Evolutionary conservation across 768 basidiomycete genomes (phyloP), one percentile per base, ranked within the genome.

Genomic region (Suillus bovinus): DNA sequence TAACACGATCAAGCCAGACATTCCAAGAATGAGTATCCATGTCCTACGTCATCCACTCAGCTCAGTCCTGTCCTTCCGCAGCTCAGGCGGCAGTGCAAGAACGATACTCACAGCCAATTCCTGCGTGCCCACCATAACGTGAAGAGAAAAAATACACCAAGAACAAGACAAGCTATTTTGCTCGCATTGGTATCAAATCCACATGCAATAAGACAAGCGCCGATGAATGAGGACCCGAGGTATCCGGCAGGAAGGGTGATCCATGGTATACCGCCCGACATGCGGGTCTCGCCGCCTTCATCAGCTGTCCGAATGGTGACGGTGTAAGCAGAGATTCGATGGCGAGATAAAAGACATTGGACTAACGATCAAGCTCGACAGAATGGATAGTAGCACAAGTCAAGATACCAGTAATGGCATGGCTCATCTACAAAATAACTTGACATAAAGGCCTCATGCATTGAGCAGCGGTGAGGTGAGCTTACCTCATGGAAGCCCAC

Each of bases 171-270:
- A 1, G 93, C 94, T 50, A 94, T 70, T 72, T 96, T 96, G 77
- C 88, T 90, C 4, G 94, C 94, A 66, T 91, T 88, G 52, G 91
- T 93, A 74, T 94, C 84, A 71, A 94, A 94, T 14, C 93, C 94
- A 64, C 91, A 93, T 14, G 93, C 85, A 62, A 97, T 95, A 44
- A 97, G 79, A 49, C 84, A 83, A 2, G 93, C 94, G 29, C 95
- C 95, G 58, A 96, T 93, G 69, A 96, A 80, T 5, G 89, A 87
- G 5, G 91, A 90, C 36, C 93, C 92, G 49, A 94, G 85, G 72
- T 93, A 93, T 61, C 94, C 93, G n/a, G 86, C 86, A 4, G 92
- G 91, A 4, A 94, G 83, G 0, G 93, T 94, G 27, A 94, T 74
- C 84, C 88, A 91, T 24, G 83, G 78, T 46, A 95, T 84, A 0